phyloP scores from a whole-genome alignment of 2,329 filamentous ascomycete species.

The Ciborinia camelliae region DNA sequence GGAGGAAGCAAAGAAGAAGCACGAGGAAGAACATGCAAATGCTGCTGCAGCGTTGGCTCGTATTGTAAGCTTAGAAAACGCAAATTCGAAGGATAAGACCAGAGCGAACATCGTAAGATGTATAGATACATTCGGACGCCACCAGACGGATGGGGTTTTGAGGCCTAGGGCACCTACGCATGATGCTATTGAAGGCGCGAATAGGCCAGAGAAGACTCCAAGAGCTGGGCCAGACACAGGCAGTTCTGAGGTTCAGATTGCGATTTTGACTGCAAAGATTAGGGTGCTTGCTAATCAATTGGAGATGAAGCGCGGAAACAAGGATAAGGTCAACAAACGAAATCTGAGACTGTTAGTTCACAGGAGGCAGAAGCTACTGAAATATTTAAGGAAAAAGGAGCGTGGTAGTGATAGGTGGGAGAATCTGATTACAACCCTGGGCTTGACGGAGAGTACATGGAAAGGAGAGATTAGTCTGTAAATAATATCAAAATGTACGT shows the following conservation, averaged over 20 bases:
- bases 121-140: conserved; percentile 83
- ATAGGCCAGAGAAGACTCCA: conserved; percentile 46
- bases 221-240: conserved; percentile 91
- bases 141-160: conserved; percentile 75
- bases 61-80: conserved; percentile 75
- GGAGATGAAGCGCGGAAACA: conserved; percentile 63
- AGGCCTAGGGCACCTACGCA: conserved; percentile 41
- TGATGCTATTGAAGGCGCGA: conserved; percentile 22
- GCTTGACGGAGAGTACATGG: conserved; percentile 84
- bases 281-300: conserved; percentile 71
- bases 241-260: conserved; percentile 95
- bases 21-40: conserved; percentile 57
- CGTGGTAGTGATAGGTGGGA: conserved; percentile 87
- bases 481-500: conserved; percentile 28
- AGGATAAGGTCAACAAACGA: conserved; percentile 92
- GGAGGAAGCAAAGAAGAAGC: conserved; percentile 41
- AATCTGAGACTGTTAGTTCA: conserved; percentile 85
- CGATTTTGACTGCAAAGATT: conserved; percentile 93
- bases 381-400: conserved; percentile 85
- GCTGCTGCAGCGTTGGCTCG: conserved; percentile 73
- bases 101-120: conserved; percentile 82
- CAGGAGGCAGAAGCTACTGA: conserved; percentile 80
- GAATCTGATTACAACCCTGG: conserved; percentile 77
- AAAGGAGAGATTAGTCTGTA: conserved; percentile 82
- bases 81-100: conserved; percentile 71